These are phyloP conservation scores for Geotrichum klebahnii DNA, from an alignment of 1,139 yeast species.

Conservation along the genomic window DNA sequence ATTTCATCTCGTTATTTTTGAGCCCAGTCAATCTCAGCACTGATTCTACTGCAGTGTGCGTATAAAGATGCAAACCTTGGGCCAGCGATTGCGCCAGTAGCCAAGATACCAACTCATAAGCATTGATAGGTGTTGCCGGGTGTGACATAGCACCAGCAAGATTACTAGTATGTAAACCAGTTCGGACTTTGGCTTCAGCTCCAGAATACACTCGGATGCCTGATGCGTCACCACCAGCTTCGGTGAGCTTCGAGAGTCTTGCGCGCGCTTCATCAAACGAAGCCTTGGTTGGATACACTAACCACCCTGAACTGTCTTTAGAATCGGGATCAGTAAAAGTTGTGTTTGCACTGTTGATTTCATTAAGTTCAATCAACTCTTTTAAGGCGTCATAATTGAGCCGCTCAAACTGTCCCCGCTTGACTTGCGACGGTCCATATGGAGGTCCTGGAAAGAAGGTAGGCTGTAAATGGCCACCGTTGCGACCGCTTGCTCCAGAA, in stretches of 20 bases:
- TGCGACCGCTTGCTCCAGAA: slow-evolving; percentile 50
- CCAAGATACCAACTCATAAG: slow-evolving; percentile 41
- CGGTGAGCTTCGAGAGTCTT: slow-evolving; percentile 19
- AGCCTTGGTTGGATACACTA: slow-evolving; percentile 27
- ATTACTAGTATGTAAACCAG: slow-evolving; percentile 25
- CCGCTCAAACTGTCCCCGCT: slow-evolving; percentile 31
- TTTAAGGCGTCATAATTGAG: slow-evolving; percentile 28
- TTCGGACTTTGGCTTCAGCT: slow-evolving; percentile 24
- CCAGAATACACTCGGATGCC: slow-evolving; percentile 21
- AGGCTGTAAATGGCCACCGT: slow-evolving; percentile 49
- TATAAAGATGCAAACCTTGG: slow-evolving; percentile 42
- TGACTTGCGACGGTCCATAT: slow-evolving; percentile 29
- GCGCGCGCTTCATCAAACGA: slow-evolving; percentile 26
- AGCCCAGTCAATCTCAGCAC: slow-evolving; percentile 27
- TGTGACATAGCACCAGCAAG: slow-evolving; percentile 38
- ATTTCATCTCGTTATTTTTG: slow-evolving; percentile 26
- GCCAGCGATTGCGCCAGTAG: slow-evolving; percentile 36
- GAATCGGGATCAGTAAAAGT: slow-evolving; percentile 8
- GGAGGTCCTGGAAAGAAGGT: slow-evolving; percentile 32
- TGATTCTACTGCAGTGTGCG: slow-evolving; percentile 39
- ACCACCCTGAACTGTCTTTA: slow-evolving; percentile 40
- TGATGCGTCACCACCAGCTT: slow-evolving; percentile 23
- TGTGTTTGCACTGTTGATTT: slow-evolving; percentile 31
- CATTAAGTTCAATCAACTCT: slow-evolving; percentile 32
- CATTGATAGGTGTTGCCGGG: slow-evolving; percentile 45